Evolutionary conservation across 768 basidiomycete species (phyloP).

Genomic region (Pulveroboletus sp.): DNA sequence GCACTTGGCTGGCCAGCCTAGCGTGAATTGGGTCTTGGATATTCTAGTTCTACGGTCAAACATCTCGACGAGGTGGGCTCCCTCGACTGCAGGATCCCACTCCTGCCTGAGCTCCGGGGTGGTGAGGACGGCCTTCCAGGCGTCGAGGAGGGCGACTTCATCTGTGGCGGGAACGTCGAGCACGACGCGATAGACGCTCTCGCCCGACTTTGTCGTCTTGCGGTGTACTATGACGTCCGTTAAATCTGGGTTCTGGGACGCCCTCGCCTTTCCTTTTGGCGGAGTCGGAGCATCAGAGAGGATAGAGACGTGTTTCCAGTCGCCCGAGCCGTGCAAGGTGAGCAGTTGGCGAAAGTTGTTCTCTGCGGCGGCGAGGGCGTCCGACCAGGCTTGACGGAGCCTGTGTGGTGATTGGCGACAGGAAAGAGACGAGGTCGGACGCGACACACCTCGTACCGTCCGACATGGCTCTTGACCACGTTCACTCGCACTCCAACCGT

Average conservation of each 20-base stretch:
- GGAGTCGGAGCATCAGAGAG: slow-evolving; percentile 38
- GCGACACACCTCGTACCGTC: slow-evolving; percentile 57
- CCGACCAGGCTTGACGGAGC: slow-evolving; percentile 78
- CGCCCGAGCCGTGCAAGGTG: slow-evolving; percentile 58
- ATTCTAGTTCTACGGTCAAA: slow-evolving; percentile 84
- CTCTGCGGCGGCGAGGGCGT: slow-evolving; percentile 71
- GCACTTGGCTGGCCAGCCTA: slow-evolving; percentile 97
- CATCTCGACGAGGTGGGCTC: slow-evolving; percentile 76
- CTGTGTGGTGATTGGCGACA: slow-evolving; percentile 39
- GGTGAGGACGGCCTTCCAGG: slow-evolving; percentile 75
- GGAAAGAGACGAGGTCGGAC: background rate
- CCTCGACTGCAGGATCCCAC: slow-evolving; percentile 93
- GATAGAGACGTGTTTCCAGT: slow-evolving; percentile 77
- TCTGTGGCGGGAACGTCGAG: slow-evolving; percentile 72
- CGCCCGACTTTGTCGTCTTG: slow-evolving; percentile 61
- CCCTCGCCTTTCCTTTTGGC: slow-evolving; percentile 61
- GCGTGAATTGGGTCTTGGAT: slow-evolving; percentile 81
- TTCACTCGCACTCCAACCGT: background rate
- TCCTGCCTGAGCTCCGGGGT: slow-evolving; percentile 87
- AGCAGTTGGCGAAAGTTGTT: slow-evolving; percentile 74
- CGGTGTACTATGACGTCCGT: slow-evolving; percentile 78
- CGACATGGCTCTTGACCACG: slow-evolving; percentile 38
- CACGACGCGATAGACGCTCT: slow-evolving; percentile 75
- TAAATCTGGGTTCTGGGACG: slow-evolving; percentile 52
- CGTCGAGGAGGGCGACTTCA: slow-evolving; percentile 55